Percentiles rank a stretch among this genome's conserved stretches.
phyloP scores from a whole-genome alignment of 257 asterid species.

The Marsdenia floribunda region DNA sequence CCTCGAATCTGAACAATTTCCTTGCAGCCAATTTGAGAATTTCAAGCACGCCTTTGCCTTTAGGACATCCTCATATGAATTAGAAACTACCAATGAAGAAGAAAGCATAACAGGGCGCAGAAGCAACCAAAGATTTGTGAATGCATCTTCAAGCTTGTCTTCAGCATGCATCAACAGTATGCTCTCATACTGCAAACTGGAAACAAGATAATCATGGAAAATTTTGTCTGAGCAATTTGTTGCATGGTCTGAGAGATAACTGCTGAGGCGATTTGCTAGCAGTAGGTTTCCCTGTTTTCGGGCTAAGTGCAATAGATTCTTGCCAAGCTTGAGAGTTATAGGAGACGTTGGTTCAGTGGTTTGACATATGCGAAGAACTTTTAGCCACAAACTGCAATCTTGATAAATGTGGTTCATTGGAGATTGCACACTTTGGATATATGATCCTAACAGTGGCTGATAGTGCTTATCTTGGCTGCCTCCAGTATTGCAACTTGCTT shows the following conservation, averaged over 20 bases:
- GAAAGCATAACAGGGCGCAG: conserved; percentile 56
- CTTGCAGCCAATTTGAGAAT: conserved; percentile 77
- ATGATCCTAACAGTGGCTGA: conserved; percentile 53
- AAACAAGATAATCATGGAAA: conserved; percentile 45
- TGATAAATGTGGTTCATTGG: conserved; percentile 59
- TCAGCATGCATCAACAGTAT: conserved; percentile 72
- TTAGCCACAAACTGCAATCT: conserved; percentile 92
- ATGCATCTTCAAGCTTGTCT: conserved; percentile 67
- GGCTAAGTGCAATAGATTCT: conserved; percentile 61
- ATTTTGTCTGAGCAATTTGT: conserved; percentile 49
- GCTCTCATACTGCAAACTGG: conserved; percentile 63
- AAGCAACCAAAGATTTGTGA: conserved; percentile 65
- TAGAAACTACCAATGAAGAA: conserved; percentile 38
- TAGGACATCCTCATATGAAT: conserved; percentile 48
- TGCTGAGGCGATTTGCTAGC: conserved; percentile 72
- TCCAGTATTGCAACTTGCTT: conserved; percentile 47
- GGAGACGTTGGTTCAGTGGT: conserved; percentile 56
- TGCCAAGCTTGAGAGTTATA: conserved; percentile 77
- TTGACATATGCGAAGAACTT: conserved; percentile 77
- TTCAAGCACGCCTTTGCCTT: conserved; percentile 95
- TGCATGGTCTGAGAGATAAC: conserved; percentile 52
- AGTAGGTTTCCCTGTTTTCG: conserved; percentile 78
- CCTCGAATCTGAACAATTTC: conserved; percentile 32
- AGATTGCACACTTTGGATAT: conserved; percentile 62
- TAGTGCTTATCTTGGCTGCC: conserved; percentile 42